These are phyloP conservation scores for Hypoxylon fragiforme DNA, from an alignment of 495 filamentous ascomycete species.

Conservation along the genomic window DNA sequence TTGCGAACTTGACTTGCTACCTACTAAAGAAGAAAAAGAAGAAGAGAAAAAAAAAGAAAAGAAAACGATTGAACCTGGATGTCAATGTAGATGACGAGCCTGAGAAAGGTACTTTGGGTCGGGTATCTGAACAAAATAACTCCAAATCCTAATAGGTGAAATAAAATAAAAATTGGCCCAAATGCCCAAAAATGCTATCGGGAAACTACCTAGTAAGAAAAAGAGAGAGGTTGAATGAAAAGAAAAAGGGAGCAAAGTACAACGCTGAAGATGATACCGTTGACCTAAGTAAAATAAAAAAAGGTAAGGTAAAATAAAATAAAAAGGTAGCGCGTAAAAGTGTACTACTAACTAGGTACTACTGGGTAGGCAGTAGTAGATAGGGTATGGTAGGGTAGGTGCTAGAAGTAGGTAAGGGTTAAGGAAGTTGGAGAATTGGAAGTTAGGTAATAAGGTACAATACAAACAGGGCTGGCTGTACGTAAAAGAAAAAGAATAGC, in stretches of 20 bases:
- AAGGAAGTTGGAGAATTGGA: too few species aligned
- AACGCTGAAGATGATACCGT: neutral
- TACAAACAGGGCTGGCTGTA: constrained; percentile 9
- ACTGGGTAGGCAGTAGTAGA: neutral
- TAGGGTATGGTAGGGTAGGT: neutral
- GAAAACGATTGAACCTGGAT: constrained; percentile 7
- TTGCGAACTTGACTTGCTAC: neutral
- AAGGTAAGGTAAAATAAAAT: neutral
- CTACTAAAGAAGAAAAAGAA: neutral
- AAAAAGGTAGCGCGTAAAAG: too few species aligned
- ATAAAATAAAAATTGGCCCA: constrained; percentile 18
- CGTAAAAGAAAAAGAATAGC: constrained; percentile 2
- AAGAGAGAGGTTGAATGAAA: constrained; percentile 12
- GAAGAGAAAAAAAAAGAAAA: constrained; percentile 3
- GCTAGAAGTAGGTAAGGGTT: constrained; percentile 3
- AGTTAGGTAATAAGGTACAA: too few species aligned
- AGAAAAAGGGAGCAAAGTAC: constrained; percentile 8
- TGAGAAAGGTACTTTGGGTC: constrained; percentile 12
- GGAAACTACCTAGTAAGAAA: constrained; percentile 4
- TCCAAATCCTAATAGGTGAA: constrained; percentile 18
- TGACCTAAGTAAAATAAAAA: too few species aligned
- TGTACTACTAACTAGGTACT: neutral
- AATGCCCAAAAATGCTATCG: constrained; percentile 14
- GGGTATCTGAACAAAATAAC: constrained; percentile 31
- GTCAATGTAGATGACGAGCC: constrained; percentile 17